Evolutionary conservation across 73 alveolate genomes (phyloP).

Genomic region (Durusdinium trenchii): DNA sequence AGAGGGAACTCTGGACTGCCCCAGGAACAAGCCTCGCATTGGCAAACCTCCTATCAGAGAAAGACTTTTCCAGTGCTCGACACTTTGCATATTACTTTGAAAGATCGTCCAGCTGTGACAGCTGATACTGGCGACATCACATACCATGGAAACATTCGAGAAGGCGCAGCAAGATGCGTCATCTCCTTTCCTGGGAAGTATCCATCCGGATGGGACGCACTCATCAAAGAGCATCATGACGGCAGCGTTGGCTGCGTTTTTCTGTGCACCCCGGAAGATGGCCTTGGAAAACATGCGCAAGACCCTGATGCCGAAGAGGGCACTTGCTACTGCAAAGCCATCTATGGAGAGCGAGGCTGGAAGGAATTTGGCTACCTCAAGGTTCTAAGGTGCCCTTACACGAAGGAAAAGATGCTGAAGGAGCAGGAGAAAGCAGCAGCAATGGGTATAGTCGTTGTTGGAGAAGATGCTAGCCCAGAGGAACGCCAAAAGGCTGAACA

Average conservation of each 20-base stretch:
- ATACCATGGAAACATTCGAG: too few relatives aligned
- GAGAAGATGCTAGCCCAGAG: background rate
- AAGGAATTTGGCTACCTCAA: background rate
- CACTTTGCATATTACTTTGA: too few relatives aligned
- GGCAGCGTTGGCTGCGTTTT: constrained; percentile 67
- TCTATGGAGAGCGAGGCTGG: background rate
- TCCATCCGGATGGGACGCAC: constrained; percentile 72
- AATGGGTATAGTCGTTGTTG: background rate
- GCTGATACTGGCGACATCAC: too few relatives aligned
- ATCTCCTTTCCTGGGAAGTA: too few relatives aligned
- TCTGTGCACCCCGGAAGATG: constrained; percentile 11
- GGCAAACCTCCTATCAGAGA: too few relatives aligned
- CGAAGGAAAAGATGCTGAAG: background rate
- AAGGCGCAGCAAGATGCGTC: too few relatives aligned
- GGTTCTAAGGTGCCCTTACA: background rate
- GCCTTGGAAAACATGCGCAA: background rate
- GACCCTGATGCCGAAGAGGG: background rate
- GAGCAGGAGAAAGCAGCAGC: background rate
- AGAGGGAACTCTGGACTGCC: too few relatives aligned
- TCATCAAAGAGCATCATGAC: background rate
- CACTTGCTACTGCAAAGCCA: background rate
- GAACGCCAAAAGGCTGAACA: background rate
- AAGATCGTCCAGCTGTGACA: too few relatives aligned
- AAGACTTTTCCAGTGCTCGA: too few relatives aligned
- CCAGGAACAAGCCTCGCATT: too few relatives aligned